Conservation (phyloP, 768 basidiomycete species). For the Suillus clintonianus region DNA sequence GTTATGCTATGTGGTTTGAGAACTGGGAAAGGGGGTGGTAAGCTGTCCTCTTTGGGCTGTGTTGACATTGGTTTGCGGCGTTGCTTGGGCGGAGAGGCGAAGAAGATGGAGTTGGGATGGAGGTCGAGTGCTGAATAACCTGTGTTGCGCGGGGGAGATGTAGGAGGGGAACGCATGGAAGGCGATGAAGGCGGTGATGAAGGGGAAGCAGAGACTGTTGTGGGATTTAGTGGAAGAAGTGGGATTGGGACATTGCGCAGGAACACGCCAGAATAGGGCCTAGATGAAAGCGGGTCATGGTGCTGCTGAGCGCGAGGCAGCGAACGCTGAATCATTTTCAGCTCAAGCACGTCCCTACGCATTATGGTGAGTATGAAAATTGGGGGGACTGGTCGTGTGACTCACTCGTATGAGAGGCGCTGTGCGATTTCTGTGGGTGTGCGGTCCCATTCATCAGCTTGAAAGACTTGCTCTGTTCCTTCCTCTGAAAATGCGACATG, state of each 20-base stretch:
- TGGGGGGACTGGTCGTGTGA: conserved; percentile 15
- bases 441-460: conserved; percentile 80
- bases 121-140: neutral
- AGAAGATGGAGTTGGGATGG: conserved; percentile 1
- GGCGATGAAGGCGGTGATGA: neutral
- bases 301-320: conserved; percentile 60
- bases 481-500: conserved; percentile 63
- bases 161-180: neutral
- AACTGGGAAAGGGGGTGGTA: neutral
- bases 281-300: conserved; percentile 42
- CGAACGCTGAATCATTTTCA: conserved; percentile 68
- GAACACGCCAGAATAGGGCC: conserved; percentile 42
- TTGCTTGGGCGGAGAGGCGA: neutral
- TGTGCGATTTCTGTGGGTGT: conserved; percentile 67
- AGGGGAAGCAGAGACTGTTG: neutral
- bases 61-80: neutral
- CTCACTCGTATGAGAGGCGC: conserved; percentile 69
- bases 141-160: neutral
- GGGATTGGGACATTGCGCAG: conserved; percentile 61
- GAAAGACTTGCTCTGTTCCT: conserved; percentile 56
- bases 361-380: conserved; percentile 5
- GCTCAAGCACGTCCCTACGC: conserved; percentile 61
- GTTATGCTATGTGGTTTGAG: neutral
- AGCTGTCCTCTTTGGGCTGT: neutral
- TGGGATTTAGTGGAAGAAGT: conserved; percentile 55